These are phyloP conservation scores for Theobroma grandiflorum DNA, from an alignment of 441 rosid genomes.

Conservation along the genomic window DNA sequence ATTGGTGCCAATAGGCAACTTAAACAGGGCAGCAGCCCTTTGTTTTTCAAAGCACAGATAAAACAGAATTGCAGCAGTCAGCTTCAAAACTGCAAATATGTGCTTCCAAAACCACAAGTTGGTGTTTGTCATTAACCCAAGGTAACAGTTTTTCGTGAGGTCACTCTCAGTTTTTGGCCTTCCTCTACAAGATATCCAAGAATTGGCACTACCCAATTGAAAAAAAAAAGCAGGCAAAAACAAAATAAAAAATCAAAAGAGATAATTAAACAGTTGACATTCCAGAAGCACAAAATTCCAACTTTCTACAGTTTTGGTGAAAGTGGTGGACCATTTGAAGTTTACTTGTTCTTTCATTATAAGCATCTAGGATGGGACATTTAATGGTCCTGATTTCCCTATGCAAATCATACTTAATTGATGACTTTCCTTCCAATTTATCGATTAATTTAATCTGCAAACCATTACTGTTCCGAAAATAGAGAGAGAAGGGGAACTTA, in stretches of 20 bases:
- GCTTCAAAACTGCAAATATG: not conserved
- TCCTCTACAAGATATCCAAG: not conserved
- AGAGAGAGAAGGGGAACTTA: slow-evolving; percentile 49
- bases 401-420: not conserved
- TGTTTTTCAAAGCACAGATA: not conserved
- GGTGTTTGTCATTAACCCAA: not conserved
- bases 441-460: not conserved
- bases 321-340: slow-evolving; percentile 15
- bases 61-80: not conserved
- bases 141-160: not conserved
- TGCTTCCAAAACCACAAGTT: not conserved
- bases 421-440: not conserved
- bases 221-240: not conserved
- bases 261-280: slow-evolving; percentile 30
- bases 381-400: not conserved
- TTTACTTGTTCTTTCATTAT: not conserved
- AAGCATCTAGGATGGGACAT: not conserved
- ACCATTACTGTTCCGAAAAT: not conserved
- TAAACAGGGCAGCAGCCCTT: not conserved
- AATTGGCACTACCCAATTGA: not conserved
- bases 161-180: slow-evolving; percentile 1
- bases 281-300: slow-evolving; percentile 28
- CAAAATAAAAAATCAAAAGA: not conserved
- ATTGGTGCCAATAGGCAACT: not conserved
- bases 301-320: slow-evolving; percentile 10